phyloP scores from a whole-genome alignment of 2,329 filamentous ascomycete species.

The Calonectria hongkongensis region DNA sequence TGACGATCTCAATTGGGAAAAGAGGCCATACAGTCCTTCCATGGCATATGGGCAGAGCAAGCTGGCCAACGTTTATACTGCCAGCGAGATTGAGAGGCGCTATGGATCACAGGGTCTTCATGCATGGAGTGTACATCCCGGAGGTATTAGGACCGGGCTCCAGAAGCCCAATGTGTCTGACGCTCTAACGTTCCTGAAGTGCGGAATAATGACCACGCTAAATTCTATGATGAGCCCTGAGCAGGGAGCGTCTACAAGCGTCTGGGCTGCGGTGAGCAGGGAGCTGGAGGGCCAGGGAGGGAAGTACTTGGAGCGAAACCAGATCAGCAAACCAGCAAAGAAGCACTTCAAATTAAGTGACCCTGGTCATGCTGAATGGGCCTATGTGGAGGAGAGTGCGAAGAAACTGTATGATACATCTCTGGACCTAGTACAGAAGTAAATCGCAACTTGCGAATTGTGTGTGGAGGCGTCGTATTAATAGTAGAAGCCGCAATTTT shows the following conservation, averaged over 20 bases:
- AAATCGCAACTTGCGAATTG: neutral
- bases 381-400: conserved; percentile 15
- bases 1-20: conserved; percentile 52
- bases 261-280: conserved; percentile 47
- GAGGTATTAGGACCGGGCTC: conserved; percentile 61
- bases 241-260: conserved; percentile 49
- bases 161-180: conserved; percentile 16
- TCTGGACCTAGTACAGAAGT: neutral
- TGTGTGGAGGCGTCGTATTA: neutral
- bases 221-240: conserved; percentile 42
- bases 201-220: neutral
- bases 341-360: neutral
- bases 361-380: conserved; percentile 19
- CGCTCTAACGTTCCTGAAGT: conserved; percentile 24
- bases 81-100: conserved; percentile 70
- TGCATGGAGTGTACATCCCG: conserved; percentile 64
- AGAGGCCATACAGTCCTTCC: conserved; percentile 53
- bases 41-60: conserved; percentile 70
- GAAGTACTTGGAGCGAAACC: conserved; percentile 39
- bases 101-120: conserved; percentile 67
- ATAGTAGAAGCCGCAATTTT: neutral
- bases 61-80: conserved; percentile 69
- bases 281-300: conserved; percentile 46
- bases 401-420: conserved; percentile 17
- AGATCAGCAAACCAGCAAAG: conserved; percentile 4